Evolutionary conservation across 441 rosid genomes (phyloP).

Genomic region (Bruguiera hainesii): DNA sequence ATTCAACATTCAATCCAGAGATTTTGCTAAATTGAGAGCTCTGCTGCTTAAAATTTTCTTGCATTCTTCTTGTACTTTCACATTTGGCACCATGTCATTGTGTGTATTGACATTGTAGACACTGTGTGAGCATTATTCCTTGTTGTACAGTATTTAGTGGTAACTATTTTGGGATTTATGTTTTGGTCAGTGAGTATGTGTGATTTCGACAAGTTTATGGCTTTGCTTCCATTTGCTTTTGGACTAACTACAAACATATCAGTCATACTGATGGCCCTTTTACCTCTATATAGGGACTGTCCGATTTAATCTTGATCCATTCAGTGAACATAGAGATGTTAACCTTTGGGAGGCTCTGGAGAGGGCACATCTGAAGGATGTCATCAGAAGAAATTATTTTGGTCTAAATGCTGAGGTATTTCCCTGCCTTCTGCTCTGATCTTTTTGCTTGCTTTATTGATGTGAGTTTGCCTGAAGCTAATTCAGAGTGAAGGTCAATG

Average conservation of each 20-base stretch:
- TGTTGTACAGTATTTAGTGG: no score
- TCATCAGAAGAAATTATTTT: slow-evolving; percentile 52
- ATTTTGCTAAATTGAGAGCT: neutral
- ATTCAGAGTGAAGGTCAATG: neutral
- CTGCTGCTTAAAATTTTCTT: neutral
- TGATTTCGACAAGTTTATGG: no score
- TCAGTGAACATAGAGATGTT: slow-evolving; percentile 80
- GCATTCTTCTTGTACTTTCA: no score
- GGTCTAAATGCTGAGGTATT: slow-evolving; percentile 88
- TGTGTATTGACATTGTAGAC: neutral
- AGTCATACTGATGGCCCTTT: slow-evolving; percentile 13
- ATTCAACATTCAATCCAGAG: neutral
- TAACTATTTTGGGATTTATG: no score
- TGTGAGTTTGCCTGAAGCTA: neutral
- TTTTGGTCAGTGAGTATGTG: no score
- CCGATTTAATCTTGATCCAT: slow-evolving; percentile 92
- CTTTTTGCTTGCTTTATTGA: neutral
- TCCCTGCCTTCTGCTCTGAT: neutral
- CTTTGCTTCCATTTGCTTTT: neutral
- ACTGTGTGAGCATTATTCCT: neutral
- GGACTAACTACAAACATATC: neutral
- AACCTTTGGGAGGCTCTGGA: slow-evolving; percentile 95
- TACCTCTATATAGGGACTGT: slow-evolving; percentile 62
- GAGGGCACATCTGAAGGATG: slow-evolving; percentile 94
- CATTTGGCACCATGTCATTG: neutral